Base-by-base conservation (phyloP, 257 asterid genomes). In the Solanum sejunctum region DNA sequence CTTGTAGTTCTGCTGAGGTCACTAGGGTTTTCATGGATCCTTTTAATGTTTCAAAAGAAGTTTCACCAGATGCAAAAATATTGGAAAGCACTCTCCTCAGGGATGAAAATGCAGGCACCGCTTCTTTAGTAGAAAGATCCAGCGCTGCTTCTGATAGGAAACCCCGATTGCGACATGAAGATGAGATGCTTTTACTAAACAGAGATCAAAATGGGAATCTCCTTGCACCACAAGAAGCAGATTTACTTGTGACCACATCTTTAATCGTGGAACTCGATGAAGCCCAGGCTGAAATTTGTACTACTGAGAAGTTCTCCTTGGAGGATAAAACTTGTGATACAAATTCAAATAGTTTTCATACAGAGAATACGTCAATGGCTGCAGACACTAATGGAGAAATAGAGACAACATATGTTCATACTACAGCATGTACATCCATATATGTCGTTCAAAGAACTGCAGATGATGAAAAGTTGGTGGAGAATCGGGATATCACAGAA, bases 51-150 rank as follows among this genome's bases (percentile, higher is more conserved):
- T 36, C 71, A 17, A 64, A 85, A 12, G 71, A 86, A 32, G 80
- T 78, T 85, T 66, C 84, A 20, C 88, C 86, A 82, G 81, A 71
- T 20, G 63, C 70, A 90, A 88, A 86, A 87, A 57, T 51, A 23
- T 21, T 82, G 26, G 64, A 15, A 61, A 83, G 66, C 77, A 45
- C 86, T 71, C 79, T 2, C 43, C 15, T 8, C 15, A 12, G 81
- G 84, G 84, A 81, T 82, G 93, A 87, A 87, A 70, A 55, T 84
- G 80, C 83, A 47, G 90, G 83, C 47, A 79, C 66, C 28, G 32
- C 56, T 56, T 52, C 71, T 67, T 84, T 85, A 55, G 87, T 45
- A 60, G 71, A 17, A 4, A 82, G 87, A 41, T 32, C 51, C 2
- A 80, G 81, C 16, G 86, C 88, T 60, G 5, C 84, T 61, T 80